Evolutionary conservation across 306 rosid species (phyloP).

Genomic region (Arachis hypogaea): DNA sequence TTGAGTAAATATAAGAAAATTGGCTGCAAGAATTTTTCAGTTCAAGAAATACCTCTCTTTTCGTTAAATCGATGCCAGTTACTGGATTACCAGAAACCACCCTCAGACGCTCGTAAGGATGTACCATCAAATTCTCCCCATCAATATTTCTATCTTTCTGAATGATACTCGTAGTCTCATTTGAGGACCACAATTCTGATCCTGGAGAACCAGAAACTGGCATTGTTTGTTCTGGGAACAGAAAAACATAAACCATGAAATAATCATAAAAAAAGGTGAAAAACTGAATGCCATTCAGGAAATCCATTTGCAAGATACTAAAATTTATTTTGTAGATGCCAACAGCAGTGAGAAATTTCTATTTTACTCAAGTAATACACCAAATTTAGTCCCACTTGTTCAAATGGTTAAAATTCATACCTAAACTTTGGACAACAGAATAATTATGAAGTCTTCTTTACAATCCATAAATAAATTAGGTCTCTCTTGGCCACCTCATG

Average conservation of each 20-base stretch:
- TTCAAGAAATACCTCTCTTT: constrained; percentile 73
- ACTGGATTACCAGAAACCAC: constrained; percentile 66
- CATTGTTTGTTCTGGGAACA: constrained; percentile 39
- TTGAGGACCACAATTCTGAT: constrained; percentile 38
- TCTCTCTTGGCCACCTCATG: background rate
- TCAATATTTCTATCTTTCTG: constrained; percentile 47
- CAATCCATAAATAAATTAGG: background rate
- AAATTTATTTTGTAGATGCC: background rate
- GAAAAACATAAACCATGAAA: background rate
- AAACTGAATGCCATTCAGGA: constrained; percentile 16
- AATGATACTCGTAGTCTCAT: constrained; percentile 36
- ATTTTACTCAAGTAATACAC: background rate
- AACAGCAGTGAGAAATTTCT: background rate
- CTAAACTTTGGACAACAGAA: constrained; percentile 4
- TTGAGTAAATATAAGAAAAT: constrained; percentile 4
- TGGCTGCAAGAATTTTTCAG: constrained; percentile 23
- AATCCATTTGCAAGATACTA: background rate
- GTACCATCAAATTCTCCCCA: constrained; percentile 36
- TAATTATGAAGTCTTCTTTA: constrained; percentile 5
- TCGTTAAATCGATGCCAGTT: constrained; percentile 70
- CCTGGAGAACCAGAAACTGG: constrained; percentile 50
- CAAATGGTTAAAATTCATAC: constrained; percentile 10
- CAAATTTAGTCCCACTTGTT: background rate
- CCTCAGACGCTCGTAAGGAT: constrained; percentile 75
- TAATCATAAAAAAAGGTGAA: background rate